Percentiles rank a stretch among this genome's conserved stretches.
Conservation (phyloP, 2,329 filamentous ascomycete species). For the Venturiaceae sp. region DNA sequence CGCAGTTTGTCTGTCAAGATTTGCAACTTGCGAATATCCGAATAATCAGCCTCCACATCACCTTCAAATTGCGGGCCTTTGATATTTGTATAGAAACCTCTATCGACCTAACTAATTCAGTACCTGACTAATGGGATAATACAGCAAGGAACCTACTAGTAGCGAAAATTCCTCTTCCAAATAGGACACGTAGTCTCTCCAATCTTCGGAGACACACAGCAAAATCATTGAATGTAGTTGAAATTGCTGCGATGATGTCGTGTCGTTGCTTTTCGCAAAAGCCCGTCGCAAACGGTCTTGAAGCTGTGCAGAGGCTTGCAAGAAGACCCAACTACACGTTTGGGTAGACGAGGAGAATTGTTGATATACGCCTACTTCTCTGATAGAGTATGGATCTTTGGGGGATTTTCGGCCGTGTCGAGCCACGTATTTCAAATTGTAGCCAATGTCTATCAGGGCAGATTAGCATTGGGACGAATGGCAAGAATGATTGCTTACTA, state of each 20-base stretch:
- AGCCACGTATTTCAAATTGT: slow-evolving; percentile 12
- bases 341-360: slow-evolving; percentile 9
- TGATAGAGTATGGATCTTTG: slow-evolving; percentile 11
- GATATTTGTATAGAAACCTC: slow-evolving; percentile 12
- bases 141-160: slow-evolving; percentile 6
- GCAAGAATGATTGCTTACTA: not conserved
- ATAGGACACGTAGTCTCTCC: not conserved
- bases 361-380: slow-evolving; percentile 11
- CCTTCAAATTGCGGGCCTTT: slow-evolving; percentile 6
- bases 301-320: not conserved
- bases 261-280: not conserved
- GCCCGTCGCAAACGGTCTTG: not conserved
- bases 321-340: not conserved
- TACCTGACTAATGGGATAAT: not conserved
- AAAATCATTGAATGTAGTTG: not conserved
- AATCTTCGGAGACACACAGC: not conserved
- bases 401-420: slow-evolving; percentile 10
- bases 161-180: not conserved
- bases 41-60: slow-evolving; percentile 10
- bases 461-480: too few relatives aligned
- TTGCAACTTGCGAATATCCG: slow-evolving; percentile 10
- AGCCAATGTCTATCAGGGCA: slow-evolving; percentile 8
- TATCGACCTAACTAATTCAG: slow-evolving; percentile 7
- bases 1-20: slow-evolving; percentile 11
- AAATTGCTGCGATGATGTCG: not conserved